Evolutionary conservation across 345 rosid genomes (phyloP), one percentile per base, ranked within the genome.

Genomic region (Cardamine resedifolia): DNA sequence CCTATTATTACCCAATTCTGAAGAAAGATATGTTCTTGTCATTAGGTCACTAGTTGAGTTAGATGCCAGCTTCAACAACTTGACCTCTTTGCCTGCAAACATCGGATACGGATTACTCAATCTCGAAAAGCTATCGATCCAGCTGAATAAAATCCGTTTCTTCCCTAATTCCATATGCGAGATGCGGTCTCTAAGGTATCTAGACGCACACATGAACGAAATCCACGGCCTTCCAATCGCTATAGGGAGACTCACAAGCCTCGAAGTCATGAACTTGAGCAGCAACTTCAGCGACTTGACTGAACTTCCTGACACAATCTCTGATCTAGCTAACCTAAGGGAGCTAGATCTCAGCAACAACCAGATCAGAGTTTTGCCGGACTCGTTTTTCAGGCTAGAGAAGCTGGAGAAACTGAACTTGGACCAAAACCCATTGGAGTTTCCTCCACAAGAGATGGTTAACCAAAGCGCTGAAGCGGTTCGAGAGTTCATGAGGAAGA

Each of bases 301-400:
- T 0, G 88, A 83, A 55, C 87, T 92, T 20, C 96, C 98, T 1
- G 91, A 86, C 56, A 85, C 94, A 2, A 70, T 92, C 3, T 81
- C 91, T 31, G 97, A 95, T 66, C 84, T 95, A 57, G 71, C 74
- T 18, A 92, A 79, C 76, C 89, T 95, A 15, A 84, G 72, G 83
- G 97, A 95, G 72, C 87, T 95, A 16, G 96, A 95, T 80, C 81
- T 92, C 18, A 92, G 98, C 83, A 95, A 95, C 86, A 95, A 95
- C 80, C 99, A 96, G 78, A 85, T 96, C 68, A 81, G 81, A 56
- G 83, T 83, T 62, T 79, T 96, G 60, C 99, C 99, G 0, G 85
- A 80, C 64, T 75, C 97, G 48, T 92, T 92, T 79, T 80, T 77
- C 61, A 84, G 97, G 83, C 85, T 92, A 30, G 90, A 84, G 60